phyloP scores from a whole-genome alignment of 2,329 filamentous ascomycete genomes.

The Capronia epimyces region DNA sequence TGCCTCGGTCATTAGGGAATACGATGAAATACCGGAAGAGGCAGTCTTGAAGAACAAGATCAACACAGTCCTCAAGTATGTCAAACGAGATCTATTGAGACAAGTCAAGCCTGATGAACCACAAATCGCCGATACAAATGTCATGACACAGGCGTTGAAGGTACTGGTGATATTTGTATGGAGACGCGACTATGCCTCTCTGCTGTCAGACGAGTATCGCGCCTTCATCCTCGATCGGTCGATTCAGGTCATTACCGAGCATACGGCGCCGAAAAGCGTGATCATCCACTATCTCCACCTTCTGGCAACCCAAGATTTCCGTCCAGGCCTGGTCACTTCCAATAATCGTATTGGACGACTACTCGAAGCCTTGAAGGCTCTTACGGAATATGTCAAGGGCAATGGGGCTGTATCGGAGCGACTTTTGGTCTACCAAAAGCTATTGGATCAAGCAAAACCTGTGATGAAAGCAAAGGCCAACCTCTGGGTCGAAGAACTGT shows the following conservation, averaged over 20 bases:
- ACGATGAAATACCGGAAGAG: conserved; percentile 72
- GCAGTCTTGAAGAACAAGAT: conserved; percentile 71
- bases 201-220: conserved; percentile 72
- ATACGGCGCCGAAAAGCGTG: conserved; percentile 66
- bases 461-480: conserved; percentile 64
- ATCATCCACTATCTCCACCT: conserved; percentile 75
- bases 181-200: conserved; percentile 63
- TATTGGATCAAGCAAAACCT: conserved; percentile 65
- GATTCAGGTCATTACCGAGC: conserved; percentile 66
- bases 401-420: conserved; percentile 76
- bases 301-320: conserved; percentile 73
- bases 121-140: conserved; percentile 55
- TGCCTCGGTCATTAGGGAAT: conserved; percentile 68
- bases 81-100: conserved; percentile 65
- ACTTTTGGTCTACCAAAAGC: conserved; percentile 69
- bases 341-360: conserved; percentile 59
- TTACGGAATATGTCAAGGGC: conserved; percentile 68
- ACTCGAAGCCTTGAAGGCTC: conserved; percentile 62
- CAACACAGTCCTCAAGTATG: conserved; percentile 70
- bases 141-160: conserved; percentile 72
- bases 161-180: conserved; percentile 72
- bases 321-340: conserved; percentile 50
- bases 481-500: conserved; percentile 76
- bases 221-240: conserved; percentile 75
- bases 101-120: conserved; percentile 38